phyloP scores from a whole-genome alignment of 2,329 filamentous ascomycete species.

The Tolypocladium paradoxum region DNA sequence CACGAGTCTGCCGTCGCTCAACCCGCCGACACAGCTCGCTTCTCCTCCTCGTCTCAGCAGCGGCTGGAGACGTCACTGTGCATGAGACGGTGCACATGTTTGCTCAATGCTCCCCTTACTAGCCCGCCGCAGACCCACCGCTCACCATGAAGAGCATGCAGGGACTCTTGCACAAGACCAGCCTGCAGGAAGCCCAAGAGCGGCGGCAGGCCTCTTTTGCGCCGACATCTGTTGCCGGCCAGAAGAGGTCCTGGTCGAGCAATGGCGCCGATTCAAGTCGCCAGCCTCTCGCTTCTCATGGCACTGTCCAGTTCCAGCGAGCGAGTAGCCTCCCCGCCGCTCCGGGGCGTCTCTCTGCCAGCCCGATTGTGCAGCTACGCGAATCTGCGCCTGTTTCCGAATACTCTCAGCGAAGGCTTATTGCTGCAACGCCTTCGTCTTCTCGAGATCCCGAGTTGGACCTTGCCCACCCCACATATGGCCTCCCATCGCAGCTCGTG shows the following conservation, averaged over 20 bases:
- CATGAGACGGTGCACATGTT: not conserved
- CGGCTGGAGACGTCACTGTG: not conserved
- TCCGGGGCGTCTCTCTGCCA: conserved; percentile 25
- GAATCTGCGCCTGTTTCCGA: conserved; percentile 27
- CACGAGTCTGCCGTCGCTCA: not conserved
- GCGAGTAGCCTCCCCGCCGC: conserved; percentile 20
- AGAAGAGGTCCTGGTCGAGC: conserved; percentile 31
- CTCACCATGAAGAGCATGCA: conserved; percentile 28
- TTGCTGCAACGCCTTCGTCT: conserved; percentile 43
- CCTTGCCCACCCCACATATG: conserved; percentile 53
- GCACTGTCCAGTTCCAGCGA: conserved; percentile 20
- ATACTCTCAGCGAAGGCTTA: conserved; percentile 43
- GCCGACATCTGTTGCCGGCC: conserved; percentile 31
- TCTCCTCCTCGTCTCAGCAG: not conserved
- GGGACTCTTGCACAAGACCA: conserved; percentile 37
- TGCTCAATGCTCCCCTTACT: not conserved
- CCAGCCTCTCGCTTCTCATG: conserved; percentile 2
- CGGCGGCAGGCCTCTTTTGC: conserved; percentile 24
- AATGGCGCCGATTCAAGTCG: conserved; percentile 7
- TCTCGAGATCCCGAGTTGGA: conserved; percentile 44
- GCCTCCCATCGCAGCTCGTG: conserved; percentile 47
- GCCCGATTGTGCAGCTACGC: conserved; percentile 31
- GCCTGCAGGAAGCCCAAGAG: conserved; percentile 34
- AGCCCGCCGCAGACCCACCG: not conserved
- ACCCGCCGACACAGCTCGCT: not conserved